These are phyloP conservation scores for Leishmania guyanensis DNA, from an alignment of 208 protist genomes.

Conservation along the genomic window DNA sequence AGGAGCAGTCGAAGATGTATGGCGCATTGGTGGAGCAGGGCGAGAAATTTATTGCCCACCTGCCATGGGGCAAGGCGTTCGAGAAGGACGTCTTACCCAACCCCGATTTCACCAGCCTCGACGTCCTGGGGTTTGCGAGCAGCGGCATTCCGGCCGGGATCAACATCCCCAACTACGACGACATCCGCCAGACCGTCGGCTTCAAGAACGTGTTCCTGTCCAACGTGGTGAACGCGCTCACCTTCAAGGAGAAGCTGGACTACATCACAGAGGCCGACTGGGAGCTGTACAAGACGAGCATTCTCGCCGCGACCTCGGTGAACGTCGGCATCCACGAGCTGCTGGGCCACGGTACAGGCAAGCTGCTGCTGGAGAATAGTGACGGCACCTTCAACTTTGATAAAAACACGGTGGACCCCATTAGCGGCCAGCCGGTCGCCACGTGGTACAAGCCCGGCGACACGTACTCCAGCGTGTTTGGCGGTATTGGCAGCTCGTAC, in stretches of 20 bases:
- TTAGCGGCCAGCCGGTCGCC: constrained; percentile 66
- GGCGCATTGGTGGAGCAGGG: constrained; percentile 63
- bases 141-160: constrained; percentile 91
- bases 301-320: constrained; percentile 77
- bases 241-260: constrained; percentile 65
- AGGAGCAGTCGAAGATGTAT: constrained; percentile 82
- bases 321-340: constrained; percentile 95
- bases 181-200: constrained; percentile 84
- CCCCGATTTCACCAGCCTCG: constrained; percentile 93
- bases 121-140: constrained; percentile 89
- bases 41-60: constrained; percentile 64
- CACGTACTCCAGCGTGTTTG: constrained; percentile 87
- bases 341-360: constrained; percentile 93
- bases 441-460: constrained; percentile 90
- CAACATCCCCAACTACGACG: constrained; percentile 93
- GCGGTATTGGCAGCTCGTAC: constrained; percentile 64
- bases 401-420: constrained; percentile 57
- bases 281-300: constrained; percentile 66
- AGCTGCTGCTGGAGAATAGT: constrained; percentile 65
- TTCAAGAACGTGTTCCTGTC: constrained; percentile 95
- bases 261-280: constrained; percentile 85
- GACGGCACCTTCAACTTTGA: constrained; percentile 87
- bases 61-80: constrained; percentile 88
- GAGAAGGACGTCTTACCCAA: constrained; percentile 89
- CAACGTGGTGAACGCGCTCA: constrained; percentile 82